Evolutionary conservation across 2,329 filamentous ascomycete genomes (phyloP).

Genomic region (Penicillium sp.): DNA sequence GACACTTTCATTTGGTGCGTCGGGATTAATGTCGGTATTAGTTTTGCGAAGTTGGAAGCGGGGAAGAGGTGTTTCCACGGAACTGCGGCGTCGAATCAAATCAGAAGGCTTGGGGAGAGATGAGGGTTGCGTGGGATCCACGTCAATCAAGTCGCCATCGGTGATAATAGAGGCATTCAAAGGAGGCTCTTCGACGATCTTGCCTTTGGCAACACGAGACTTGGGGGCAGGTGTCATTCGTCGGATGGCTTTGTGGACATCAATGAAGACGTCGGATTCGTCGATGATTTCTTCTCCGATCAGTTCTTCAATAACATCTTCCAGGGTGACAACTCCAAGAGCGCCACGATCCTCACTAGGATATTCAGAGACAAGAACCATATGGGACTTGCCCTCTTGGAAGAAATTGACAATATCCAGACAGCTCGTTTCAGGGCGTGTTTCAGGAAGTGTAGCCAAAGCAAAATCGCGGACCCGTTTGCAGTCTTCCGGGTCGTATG

Average conservation of each 20-base stretch:
- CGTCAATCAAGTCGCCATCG: conserved; percentile 36
- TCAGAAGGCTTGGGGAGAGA: conserved; percentile 19
- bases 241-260: conserved; percentile 89
- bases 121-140: conserved; percentile 37
- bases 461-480: conserved; percentile 82
- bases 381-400: conserved; percentile 97
- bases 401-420: conserved; percentile 99
- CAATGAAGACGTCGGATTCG: conserved; percentile 7
- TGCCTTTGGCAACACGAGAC: conserved; percentile 54
- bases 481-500: conserved; percentile 90
- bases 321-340: conserved; percentile 84
- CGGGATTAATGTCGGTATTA: conserved; percentile 23
- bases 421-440: conserved; percentile 87
- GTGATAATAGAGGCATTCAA: conserved; percentile 24
- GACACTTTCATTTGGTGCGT: conserved; percentile 25
- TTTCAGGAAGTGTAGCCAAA: conserved; percentile 88
- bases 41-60: conserved; percentile 36
- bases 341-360: conserved; percentile 88
- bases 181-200: conserved; percentile 44
- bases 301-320: conserved; percentile 96
- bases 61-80: conserved; percentile 31
- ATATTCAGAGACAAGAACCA: conserved; percentile 86
- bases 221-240: conserved; percentile 77
- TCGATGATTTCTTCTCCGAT: conserved; percentile 74
- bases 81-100: conserved; percentile 26